A percentile compares a stretch with the other conserved stretches of the same genome.
Evolutionary conservation across 495 filamentous ascomycete species (phyloP).

Genomic region (Copromyces sp.): DNA sequence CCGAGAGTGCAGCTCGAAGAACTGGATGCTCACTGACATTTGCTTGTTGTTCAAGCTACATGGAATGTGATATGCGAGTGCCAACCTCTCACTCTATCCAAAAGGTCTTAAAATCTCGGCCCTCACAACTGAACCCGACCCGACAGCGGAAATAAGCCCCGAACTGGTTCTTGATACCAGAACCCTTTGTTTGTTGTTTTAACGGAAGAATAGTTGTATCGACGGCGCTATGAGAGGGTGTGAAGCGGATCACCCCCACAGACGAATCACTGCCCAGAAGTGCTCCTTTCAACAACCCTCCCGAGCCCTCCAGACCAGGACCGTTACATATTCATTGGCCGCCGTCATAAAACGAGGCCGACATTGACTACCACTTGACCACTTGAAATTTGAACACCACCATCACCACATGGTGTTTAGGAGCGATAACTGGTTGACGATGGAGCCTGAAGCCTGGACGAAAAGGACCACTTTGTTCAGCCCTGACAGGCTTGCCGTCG

Average conservation of each 20-base stretch:
- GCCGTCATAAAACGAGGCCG: neutral
- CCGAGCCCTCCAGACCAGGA: neutral
- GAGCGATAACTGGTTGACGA: neutral
- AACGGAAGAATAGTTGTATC: neutral
- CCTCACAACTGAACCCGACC: neutral
- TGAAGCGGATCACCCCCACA: neutral
- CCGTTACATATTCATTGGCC: neutral
- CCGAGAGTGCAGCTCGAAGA: neutral
- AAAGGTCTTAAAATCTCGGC: neutral
- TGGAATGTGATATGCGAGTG: neutral
- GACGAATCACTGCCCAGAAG: neutral
- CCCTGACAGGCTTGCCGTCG: neutral
- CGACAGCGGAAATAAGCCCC: neutral
- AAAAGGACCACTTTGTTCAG: neutral
- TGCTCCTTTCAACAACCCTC: neutral
- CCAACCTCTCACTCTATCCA: neutral
- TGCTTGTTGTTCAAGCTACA: neutral
- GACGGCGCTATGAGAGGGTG: neutral
- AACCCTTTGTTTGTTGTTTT: neutral
- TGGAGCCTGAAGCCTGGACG: neutral
- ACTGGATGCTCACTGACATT: neutral
- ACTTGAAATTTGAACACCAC: neutral
- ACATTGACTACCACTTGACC: neutral
- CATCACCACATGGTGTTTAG: neutral
- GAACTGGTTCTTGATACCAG: neutral